These are phyloP conservation scores for Triangularia setosa DNA, from an alignment of 2,329 filamentous ascomycete genomes.

Conservation along the genomic window DNA sequence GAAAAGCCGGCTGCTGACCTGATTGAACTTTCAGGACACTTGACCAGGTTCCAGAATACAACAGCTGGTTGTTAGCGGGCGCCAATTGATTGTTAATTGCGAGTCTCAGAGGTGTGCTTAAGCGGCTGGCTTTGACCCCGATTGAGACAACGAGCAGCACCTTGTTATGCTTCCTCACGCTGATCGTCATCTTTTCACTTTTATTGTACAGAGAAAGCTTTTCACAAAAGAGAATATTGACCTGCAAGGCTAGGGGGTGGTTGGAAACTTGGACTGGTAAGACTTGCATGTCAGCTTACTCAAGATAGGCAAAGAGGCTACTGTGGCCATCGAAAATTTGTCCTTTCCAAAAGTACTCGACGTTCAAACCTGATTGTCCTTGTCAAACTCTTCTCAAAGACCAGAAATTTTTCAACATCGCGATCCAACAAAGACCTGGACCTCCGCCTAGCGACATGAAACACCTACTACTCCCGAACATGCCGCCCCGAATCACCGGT, in stretches of 20 bases:
- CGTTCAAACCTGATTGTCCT: background rate
- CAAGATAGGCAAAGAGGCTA: background rate
- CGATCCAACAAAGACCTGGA: background rate
- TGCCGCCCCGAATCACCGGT: background rate
- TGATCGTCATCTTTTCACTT: background rate
- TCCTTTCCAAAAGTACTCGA: background rate
- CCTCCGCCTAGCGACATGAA: background rate
- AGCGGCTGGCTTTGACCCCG: background rate
- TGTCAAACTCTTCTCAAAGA: background rate
- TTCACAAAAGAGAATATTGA: background rate
- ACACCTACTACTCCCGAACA: background rate
- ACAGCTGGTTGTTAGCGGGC: background rate
- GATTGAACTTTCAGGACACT: background rate
- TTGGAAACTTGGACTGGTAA: background rate
- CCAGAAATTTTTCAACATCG: background rate
- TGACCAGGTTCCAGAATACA: background rate
- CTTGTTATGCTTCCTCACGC: background rate
- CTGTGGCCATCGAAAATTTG: background rate
- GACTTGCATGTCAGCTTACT: background rate
- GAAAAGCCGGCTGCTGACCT: background rate
- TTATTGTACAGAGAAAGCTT: background rate
- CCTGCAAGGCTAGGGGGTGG: background rate
- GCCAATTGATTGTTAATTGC: background rate
- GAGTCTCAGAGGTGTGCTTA: background rate
- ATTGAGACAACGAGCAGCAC: background rate